Evolutionary conservation across 192 early-diverging fungal species (phyloP), one percentile per base, ranked within the genome.

Genomic region (Linderina pennispora): DNA sequence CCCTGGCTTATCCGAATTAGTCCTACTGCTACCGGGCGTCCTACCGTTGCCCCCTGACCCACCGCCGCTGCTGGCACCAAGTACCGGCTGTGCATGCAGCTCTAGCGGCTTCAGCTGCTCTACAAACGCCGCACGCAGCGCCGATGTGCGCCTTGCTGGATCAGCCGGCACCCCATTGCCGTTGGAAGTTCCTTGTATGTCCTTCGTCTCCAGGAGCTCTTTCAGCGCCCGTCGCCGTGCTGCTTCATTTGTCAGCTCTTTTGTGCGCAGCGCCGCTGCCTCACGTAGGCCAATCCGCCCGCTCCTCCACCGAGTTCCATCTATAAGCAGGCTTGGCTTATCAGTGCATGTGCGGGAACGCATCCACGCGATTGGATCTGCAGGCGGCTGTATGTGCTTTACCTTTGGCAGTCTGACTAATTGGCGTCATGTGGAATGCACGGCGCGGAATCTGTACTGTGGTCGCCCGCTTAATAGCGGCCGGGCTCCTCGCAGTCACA

Each of bases 21-120:
- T 23, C 9, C 16, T 4, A 16, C n/a, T n/a, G n/a, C n/a, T n/a
- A n/a, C n/a, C n/a, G n/a, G n/a, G n/a, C n/a, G n/a, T n/a, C n/a
- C n/a, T n/a, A n/a, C n/a, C n/a, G n/a, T n/a, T n/a, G n/a, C n/a
- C n/a, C n/a, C n/a, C n/a, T n/a, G n/a, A n/a, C n/a, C n/a, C n/a
- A n/a, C n/a, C n/a, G n/a, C n/a, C n/a, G n/a, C 38, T 49, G 24
- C 18, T 43, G 14, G 36, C 36, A n/a, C 22, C 17, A 9, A 40
- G 45, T 10, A 40, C 16, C 1, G 17, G 25, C 23, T 40, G 15
- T n/a, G 34, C 15, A 9, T 40, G 18, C 28, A 54, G 15, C 10
- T 39, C 34, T 25, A 58, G 44, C 23, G 66, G 59, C 15, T 45
- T 43, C 34, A 70, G 48, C 35, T 70, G 66, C 9, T 58, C 45